phyloP scores from a whole-genome alignment of 371 early-diverging fungal species.

The Syncephalastrum sp. region DNA sequence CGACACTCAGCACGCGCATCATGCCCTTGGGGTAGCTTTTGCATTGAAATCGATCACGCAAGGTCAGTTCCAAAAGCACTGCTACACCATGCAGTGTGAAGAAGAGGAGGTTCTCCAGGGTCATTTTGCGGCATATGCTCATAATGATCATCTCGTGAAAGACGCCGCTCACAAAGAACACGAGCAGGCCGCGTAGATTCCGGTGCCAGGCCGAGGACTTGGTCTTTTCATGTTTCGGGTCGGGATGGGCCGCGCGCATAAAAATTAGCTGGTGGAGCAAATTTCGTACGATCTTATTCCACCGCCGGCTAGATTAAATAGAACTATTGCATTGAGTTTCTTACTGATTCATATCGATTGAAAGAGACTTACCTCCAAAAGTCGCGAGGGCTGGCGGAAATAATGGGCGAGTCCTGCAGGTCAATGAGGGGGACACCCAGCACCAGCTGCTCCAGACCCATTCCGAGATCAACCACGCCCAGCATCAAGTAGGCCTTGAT shows the following conservation, averaged over 20 bases:
- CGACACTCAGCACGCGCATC: conserved; percentile 11
- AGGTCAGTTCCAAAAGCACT: conserved; percentile 17
- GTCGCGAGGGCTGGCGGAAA: conserved; percentile 35
- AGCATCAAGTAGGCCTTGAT: conserved; percentile 30
- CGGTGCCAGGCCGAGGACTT: conserved; percentile 6
- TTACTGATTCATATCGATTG: not conserved
- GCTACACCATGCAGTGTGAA: conserved; percentile 32
- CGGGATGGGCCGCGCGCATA: not conserved
- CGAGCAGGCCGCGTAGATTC: conserved; percentile 18
- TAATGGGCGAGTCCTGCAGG: conserved; percentile 28
- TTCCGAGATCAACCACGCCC: conserved; percentile 23
- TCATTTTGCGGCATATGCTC: conserved; percentile 30
- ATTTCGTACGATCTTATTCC: conserved; percentile 36
- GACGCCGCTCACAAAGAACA: conserved; percentile 34
- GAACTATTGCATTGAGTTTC: not conserved
- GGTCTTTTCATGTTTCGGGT: not conserved
- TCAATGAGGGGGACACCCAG: conserved; percentile 23
- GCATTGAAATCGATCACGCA: conserved; percentile 12
- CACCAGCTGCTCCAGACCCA: conserved; percentile 24
- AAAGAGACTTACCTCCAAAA: conserved; percentile 36
- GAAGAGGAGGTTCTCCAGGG: conserved; percentile 33
- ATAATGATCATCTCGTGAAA: conserved; percentile 41
- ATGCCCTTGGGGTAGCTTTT: conserved; percentile 11
- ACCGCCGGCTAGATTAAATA: conserved; percentile 28
- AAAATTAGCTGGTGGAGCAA: conserved; percentile 27